These are phyloP conservation scores for Melaleuca alternifolia DNA, from an alignment of 345 rosid genomes.

Conservation along the genomic window DNA sequence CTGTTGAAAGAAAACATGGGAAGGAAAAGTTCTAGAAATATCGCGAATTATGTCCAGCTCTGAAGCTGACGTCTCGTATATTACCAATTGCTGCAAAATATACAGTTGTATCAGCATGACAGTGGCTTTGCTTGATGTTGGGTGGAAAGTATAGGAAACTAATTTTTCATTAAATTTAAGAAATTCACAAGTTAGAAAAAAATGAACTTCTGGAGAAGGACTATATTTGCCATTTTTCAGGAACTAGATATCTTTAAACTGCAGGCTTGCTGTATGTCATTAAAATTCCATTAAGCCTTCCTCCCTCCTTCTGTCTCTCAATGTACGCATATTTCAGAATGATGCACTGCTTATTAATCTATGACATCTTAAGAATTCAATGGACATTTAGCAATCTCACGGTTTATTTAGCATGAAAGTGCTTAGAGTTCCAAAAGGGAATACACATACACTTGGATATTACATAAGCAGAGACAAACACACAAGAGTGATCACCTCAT, in stretches of 20 bases:
- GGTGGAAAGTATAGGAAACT: neutral
- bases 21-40: slow-evolving; percentile 89
- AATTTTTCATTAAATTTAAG: neutral
- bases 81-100: slow-evolving; percentile 69
- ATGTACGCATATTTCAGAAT: neutral
- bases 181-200: neutral
- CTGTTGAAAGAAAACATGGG: slow-evolving; percentile 97
- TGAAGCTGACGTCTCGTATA: slow-evolving; percentile 88
- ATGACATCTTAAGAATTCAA: neutral
- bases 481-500: slow-evolving; percentile 36
- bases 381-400: neutral
- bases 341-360: neutral
- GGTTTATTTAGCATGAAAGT: neutral
- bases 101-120: neutral
- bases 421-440: neutral
- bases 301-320: neutral
- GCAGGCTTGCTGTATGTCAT: neutral
- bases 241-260: neutral
- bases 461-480: neutral
- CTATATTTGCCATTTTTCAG: neutral
- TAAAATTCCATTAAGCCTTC: neutral
- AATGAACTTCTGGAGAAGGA: neutral
- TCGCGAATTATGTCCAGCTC: slow-evolving; percentile 90
- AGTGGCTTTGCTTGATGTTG: neutral
- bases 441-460: neutral